These are phyloP conservation scores for Haplosporangium gracile DNA, from an alignment of 192 early-diverging fungal genomes.

Conservation along the genomic window DNA sequence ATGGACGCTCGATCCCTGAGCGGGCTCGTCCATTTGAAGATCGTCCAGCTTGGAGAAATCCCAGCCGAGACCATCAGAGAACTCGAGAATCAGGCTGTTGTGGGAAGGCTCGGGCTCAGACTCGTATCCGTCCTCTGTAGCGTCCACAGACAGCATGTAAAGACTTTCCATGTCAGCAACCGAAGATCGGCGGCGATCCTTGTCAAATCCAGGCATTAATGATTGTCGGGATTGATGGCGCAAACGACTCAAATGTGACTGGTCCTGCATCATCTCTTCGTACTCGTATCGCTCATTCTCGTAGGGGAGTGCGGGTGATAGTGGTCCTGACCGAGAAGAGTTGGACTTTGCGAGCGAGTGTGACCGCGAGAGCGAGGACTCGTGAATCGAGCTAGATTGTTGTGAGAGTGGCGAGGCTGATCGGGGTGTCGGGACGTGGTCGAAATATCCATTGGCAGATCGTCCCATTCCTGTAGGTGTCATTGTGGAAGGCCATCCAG, in stretches of 20 bases:
- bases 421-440: slow-evolving; percentile 28
- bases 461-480: slow-evolving; percentile 24
- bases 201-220: slow-evolving; percentile 23
- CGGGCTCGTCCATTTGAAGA: slow-evolving; percentile 19
- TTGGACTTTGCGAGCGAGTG: slow-evolving; percentile 44
- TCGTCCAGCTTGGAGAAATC: slow-evolving; percentile 41
- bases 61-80: slow-evolving; percentile 49
- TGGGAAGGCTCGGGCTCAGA: slow-evolving; percentile 41
- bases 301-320: slow-evolving; percentile 25
- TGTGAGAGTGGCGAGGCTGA: slow-evolving; percentile 46
- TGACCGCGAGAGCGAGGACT: slow-evolving; percentile 29
- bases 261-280: slow-evolving; percentile 50
- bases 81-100: slow-evolving; percentile 16
- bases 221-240: slow-evolving; percentile 20
- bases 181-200: slow-evolving; percentile 37
- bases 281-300: slow-evolving; percentile 31
- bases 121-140: slow-evolving; percentile 44
- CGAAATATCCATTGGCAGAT: slow-evolving; percentile 24
- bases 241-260: slow-evolving; percentile 23
- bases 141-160: slow-evolving; percentile 40
- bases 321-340: slow-evolving; percentile 33
- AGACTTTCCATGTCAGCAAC: slow-evolving; percentile 52
- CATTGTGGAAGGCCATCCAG: slow-evolving; percentile 27
- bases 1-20: background rate
- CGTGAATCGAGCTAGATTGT: slow-evolving; percentile 2